Evolutionary conservation across 208 protist species (phyloP).

Genomic region (Wallacemonas sp.): DNA sequence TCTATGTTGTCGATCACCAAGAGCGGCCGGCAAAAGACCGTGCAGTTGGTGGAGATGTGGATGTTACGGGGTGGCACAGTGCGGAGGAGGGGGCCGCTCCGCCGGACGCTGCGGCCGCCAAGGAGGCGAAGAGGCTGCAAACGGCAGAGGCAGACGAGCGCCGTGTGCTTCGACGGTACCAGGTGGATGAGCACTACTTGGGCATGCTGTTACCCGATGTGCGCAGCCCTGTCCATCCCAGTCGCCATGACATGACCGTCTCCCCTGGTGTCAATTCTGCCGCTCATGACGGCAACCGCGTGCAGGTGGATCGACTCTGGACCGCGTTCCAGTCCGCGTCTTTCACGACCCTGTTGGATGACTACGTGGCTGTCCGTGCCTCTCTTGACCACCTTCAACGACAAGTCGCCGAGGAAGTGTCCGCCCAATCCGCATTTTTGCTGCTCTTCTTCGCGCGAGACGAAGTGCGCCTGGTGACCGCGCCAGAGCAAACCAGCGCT

Average conservation of each 20-base stretch:
- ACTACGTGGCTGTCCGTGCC: constrained; percentile 28
- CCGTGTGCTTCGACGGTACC: constrained; percentile 1
- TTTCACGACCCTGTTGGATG: constrained; percentile 41
- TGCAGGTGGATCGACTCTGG: constrained; percentile 74
- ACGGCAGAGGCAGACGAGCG: background rate
- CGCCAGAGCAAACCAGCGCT: constrained; percentile 55
- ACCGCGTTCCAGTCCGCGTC: constrained; percentile 39
- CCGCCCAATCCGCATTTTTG: constrained; percentile 55
- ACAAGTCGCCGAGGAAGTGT: constrained; percentile 47
- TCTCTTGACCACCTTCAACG: constrained; percentile 20
- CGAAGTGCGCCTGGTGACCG: constrained; percentile 76
- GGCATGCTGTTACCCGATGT: background rate
- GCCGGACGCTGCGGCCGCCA: too few species aligned
- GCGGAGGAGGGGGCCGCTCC: too few species aligned
- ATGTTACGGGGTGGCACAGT: too few species aligned
- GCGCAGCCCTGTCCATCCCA: too few species aligned
- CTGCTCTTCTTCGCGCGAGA: constrained; percentile 81
- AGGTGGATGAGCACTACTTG: background rate
- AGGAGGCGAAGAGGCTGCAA: too few species aligned
- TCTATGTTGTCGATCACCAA: too few species aligned
- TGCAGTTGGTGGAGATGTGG: too few species aligned
- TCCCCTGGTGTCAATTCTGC: too few species aligned
- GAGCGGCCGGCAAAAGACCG: too few species aligned
- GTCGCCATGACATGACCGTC: too few species aligned
- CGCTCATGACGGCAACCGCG: too few species aligned